Conservation (phyloP, 805 yeast genomes). For the Suhomyces sp. region DNA sequence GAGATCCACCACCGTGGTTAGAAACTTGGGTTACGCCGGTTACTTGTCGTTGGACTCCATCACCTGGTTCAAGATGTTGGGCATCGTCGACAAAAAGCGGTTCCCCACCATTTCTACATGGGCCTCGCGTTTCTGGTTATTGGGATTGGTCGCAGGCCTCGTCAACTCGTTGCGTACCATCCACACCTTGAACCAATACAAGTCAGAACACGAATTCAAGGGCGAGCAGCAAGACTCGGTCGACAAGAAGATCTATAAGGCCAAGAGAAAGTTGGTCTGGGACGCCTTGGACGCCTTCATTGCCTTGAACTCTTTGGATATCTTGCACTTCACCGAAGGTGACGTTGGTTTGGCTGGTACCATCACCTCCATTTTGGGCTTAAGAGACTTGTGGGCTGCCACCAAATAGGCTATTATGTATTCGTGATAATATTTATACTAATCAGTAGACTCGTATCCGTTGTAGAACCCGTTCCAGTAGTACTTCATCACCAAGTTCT, state of each 20-base stretch:
- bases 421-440: neutral
- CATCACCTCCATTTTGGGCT: conserved; percentile 74
- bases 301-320: conserved; percentile 65
- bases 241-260: conserved; percentile 43
- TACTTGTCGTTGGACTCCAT: conserved; percentile 64
- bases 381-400: conserved; percentile 66
- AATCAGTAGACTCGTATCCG: conserved; percentile 11
- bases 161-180: conserved; percentile 56
- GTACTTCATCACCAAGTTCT: conserved; percentile 23
- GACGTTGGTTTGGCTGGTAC: conserved; percentile 82
- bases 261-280: conserved; percentile 68
- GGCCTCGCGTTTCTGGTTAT: conserved; percentile 74
- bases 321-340: conserved; percentile 68
- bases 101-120: conserved; percentile 50
- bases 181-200: conserved; percentile 19
- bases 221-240: conserved; percentile 33
- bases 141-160: conserved; percentile 64
- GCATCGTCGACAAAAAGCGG: conserved; percentile 49
- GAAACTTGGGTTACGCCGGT: conserved; percentile 59
- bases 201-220: conserved; percentile 16
- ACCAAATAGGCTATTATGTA: conserved; percentile 17
- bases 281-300: conserved; percentile 72
- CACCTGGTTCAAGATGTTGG: conserved; percentile 58
- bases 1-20: conserved; percentile 50
- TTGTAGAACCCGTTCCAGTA: conserved; percentile 34